Evolutionary conservation across 2,329 filamentous ascomycete species (phyloP), one percentile per base, ranked within the genome.

Genomic region (Fusarium acutatum): DNA sequence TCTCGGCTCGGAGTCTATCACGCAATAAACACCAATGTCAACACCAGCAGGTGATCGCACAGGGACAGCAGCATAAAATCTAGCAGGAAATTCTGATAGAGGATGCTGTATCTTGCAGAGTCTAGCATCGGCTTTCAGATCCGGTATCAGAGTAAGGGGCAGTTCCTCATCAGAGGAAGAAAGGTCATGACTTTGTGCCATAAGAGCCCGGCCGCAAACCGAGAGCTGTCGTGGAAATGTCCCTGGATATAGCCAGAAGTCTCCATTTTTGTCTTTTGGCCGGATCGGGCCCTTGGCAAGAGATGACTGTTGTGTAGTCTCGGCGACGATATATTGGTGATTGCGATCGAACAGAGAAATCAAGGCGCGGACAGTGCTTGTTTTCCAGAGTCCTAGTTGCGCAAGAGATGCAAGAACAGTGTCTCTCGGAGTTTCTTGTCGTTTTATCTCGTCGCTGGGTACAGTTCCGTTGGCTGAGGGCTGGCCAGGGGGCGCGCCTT

Each of bases 311-410:
- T 54, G 58, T 3, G 86, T 86, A 9, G 86, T 84, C 71, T 89
- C 87, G 59, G 86, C 85, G 28, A 89, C 78, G 32, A 89, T 79
- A 61, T 87, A 83, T 67, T 89, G 86, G 61, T 82, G 77, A 14
- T 80, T 80, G 4, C 79, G 80, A 73, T 87, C 87, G 68, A 89
- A 88, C 24, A 89, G 79, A 6, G 87, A 88, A 60, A 89, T 82
- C n/a, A 88, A 67, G 24, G 81, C 80, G 40, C 86, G 82, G 30
- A 80, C 77, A 13, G 80, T 82, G 28, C 82, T 79, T 13, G 88
- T 79, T 18, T 84, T 83, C 61, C 84, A 78, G 15, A 83, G 81
- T 3, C 82, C 86, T 9, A 89, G 80, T 72, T 89, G 86, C 35
- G 86, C 86, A 57, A 88, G 83, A 9, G 84, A 82, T 2, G 84